Conservation (phyloP, 306 rosid species). For the Rubus parviflorus region DNA sequence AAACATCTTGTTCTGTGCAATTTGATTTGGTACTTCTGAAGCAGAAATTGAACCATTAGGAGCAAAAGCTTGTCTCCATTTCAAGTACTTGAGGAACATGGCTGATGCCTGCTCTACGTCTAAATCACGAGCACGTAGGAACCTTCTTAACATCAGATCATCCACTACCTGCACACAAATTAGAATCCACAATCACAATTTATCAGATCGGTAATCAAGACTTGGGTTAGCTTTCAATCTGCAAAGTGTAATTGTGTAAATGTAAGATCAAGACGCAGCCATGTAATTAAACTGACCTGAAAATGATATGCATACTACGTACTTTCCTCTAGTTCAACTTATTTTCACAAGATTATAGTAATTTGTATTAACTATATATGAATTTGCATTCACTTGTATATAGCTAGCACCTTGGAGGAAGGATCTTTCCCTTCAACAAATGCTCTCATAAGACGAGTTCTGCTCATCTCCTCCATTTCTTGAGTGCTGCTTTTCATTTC, state of each 20-base stretch:
- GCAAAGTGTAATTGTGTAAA: background rate
- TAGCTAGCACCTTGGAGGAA: slow-evolving; percentile 1
- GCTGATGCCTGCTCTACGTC: slow-evolving; percentile 50
- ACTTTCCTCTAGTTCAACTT: background rate
- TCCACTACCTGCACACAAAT: slow-evolving; percentile 45
- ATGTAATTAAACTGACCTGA: background rate
- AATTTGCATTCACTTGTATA: background rate
- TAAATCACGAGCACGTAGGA: slow-evolving; percentile 56
- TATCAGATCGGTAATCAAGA: background rate
- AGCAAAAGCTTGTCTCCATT: slow-evolving; percentile 49
- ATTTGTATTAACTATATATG: background rate
- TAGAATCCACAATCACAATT: slow-evolving; percentile 1
- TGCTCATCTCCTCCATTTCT: background rate
- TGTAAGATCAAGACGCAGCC: background rate
- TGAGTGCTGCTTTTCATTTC: slow-evolving; percentile 5
- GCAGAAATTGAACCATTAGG: slow-evolving; percentile 47
- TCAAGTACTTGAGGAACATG: slow-evolving; percentile 56
- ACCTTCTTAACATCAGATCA: slow-evolving; percentile 55
- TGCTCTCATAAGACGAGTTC: background rate
- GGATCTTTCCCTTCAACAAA: slow-evolving; percentile 10
- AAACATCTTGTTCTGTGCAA: slow-evolving; percentile 45
- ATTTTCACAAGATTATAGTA: background rate
- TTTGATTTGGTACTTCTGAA: slow-evolving; percentile 44
- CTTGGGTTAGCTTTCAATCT: background rate
- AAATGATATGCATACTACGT: background rate